phyloP scores from a whole-genome alignment of 2,329 filamentous ascomycete genomes.

The Cryphonectria parasitica region DNA sequence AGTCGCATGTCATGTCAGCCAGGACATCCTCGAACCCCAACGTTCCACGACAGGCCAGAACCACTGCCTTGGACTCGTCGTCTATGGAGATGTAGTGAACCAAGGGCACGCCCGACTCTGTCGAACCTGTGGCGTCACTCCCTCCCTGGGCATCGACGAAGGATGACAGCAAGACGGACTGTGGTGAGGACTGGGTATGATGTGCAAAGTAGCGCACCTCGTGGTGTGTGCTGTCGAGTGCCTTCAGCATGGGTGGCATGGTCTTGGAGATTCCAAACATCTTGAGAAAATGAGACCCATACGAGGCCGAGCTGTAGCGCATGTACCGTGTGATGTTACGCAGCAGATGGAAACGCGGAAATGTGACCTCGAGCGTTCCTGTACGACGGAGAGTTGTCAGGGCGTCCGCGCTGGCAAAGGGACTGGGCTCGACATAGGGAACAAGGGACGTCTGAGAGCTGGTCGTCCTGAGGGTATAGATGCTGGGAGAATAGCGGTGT shows the following conservation, averaged over 20 bases:
- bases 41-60: constrained; percentile 73
- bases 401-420: constrained; percentile 52
- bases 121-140: constrained; percentile 66
- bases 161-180: constrained; percentile 68
- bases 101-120: constrained; percentile 68
- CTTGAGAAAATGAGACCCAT: constrained; percentile 66
- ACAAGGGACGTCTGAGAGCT: constrained; percentile 59
- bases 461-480: constrained; percentile 63
- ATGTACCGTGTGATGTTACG: constrained; percentile 68
- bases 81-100: constrained; percentile 76
- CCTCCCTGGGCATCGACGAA: constrained; percentile 72
- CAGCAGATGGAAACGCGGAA: constrained; percentile 62
- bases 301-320: constrained; percentile 68
- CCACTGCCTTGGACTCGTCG: constrained; percentile 71
- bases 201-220: constrained; percentile 67
- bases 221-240: constrained; percentile 55
- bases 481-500: constrained; percentile 52
- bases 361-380: constrained; percentile 61
- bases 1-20: constrained; percentile 75
- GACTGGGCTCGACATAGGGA: constrained; percentile 51
- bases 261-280: constrained; percentile 64
- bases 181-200: constrained; percentile 61
- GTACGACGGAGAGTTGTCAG: constrained; percentile 54
- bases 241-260: constrained; percentile 45
- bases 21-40: constrained; percentile 75